Conservation (phyloP, 164 flowering plant genomes). For the Amborella trichopoda region DNA sequence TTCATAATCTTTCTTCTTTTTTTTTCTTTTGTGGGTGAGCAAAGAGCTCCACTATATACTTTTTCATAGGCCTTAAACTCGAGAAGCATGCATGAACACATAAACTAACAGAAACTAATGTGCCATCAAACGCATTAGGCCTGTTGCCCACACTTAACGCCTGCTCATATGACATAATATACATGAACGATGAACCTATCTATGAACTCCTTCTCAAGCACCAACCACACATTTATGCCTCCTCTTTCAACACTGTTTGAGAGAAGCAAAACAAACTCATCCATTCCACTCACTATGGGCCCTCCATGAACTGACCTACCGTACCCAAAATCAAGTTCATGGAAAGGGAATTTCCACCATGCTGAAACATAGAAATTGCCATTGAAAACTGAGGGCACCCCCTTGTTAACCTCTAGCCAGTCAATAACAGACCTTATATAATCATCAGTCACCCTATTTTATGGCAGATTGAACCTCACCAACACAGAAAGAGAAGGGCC, state of each 20-base stretch:
- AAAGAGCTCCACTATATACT: too few relatives aligned
- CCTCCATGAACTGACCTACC: slow-evolving; percentile 31
- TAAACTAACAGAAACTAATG: too few relatives aligned
- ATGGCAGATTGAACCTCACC: slow-evolving; percentile 23
- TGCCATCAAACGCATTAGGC: too few relatives aligned
- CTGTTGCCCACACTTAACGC: too few relatives aligned
- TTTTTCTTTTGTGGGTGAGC: too few relatives aligned
- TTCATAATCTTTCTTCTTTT: too few relatives aligned
- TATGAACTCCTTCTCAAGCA: slow-evolving; percentile 23
- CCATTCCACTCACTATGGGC: slow-evolving; percentile 26
- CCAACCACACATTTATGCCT: slow-evolving; percentile 32
- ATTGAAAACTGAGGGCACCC: slow-evolving; percentile 23
- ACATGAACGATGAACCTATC: slow-evolving; percentile 18
- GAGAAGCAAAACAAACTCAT: slow-evolving; percentile 37
- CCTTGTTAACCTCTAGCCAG: slow-evolving; percentile 36
- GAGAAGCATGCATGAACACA: too few relatives aligned
- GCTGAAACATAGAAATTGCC: slow-evolving; percentile 36
- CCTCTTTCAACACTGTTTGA: slow-evolving; percentile 9
- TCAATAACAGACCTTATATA: slow-evolving; percentile 32
- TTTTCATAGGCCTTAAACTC: too few relatives aligned
- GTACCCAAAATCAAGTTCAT: slow-evolving; percentile 34
- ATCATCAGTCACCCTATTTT: slow-evolving; percentile 24
- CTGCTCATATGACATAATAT: too few relatives aligned
- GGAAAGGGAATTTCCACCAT: slow-evolving; percentile 32
- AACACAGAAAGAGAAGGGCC: slow-evolving; percentile 22